Evolutionary conservation across 2,329 filamentous ascomycete species (phyloP).

Genomic region (Zalaria obscura): DNA sequence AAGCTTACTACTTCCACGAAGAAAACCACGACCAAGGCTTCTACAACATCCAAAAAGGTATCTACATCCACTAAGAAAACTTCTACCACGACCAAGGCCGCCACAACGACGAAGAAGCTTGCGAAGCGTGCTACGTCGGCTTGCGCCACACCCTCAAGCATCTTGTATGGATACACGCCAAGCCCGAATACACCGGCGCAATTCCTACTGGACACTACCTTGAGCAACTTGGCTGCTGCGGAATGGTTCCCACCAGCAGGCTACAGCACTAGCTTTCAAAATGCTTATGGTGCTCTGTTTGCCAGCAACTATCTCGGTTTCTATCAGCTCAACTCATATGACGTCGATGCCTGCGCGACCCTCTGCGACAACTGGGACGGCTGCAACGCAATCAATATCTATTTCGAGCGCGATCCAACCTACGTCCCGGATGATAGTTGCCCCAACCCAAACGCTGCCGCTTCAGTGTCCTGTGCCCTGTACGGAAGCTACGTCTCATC

Average conservation of each 20-base stretch:
- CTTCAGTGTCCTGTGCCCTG: constrained; percentile 5
- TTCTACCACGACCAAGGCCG: background rate
- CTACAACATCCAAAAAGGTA: background rate
- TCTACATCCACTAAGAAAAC: background rate
- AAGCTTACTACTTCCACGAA: constrained; percentile 1
- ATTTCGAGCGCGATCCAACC: constrained; percentile 7
- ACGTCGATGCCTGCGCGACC: constrained; percentile 5
- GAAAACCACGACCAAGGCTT: background rate
- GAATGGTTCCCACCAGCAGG: constrained; percentile 6
- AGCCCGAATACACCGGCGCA: constrained; percentile 4
- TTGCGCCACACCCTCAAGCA: background rate
- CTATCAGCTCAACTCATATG: constrained; percentile 5
- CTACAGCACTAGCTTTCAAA: constrained; percentile 6
- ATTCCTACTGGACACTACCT: constrained; percentile 4
- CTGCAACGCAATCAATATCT: constrained; percentile 10
- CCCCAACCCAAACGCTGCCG: constrained; percentile 3
- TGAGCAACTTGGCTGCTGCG: constrained; percentile 3
- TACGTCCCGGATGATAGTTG: constrained; percentile 8
- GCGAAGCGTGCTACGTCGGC: constrained; percentile 2
- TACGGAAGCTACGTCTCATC: constrained; percentile 4
- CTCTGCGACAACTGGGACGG: constrained; percentile 7
- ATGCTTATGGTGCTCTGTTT: background rate
- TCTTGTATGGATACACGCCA: constrained; percentile 4
- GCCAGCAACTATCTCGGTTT: constrained; percentile 8
- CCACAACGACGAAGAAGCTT: background rate